Evolutionary conservation across 2,329 filamentous ascomycete species (phyloP).

Genomic region (Thielaviopsis cerberus): DNA sequence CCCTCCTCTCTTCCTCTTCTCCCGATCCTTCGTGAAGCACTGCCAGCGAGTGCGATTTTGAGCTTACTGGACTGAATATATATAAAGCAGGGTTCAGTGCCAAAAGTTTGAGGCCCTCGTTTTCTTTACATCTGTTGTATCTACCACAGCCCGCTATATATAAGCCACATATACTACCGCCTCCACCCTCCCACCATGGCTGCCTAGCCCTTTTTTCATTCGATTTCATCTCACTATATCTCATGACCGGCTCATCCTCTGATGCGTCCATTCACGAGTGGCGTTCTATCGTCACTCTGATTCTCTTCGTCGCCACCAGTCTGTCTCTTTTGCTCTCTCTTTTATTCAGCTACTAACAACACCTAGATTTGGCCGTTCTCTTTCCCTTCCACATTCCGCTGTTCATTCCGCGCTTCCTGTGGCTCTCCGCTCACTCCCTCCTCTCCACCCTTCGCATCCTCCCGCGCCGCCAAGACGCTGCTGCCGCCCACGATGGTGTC

Average conservation of each 20-base stretch:
- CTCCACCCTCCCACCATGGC: background rate
- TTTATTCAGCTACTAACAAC: conserved; percentile 6
- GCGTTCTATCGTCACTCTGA: conserved; percentile 51
- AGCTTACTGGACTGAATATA: background rate
- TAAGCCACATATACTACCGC: background rate
- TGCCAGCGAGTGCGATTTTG: too few relatives aligned
- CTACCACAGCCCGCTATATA: too few relatives aligned
- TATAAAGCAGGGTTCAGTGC: too few relatives aligned
- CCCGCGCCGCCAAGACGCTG: conserved; percentile 20
- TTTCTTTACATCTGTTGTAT: background rate
- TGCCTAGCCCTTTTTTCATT: background rate
- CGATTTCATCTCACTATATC: background rate
- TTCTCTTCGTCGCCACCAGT: conserved; percentile 54
- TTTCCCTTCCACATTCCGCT: conserved; percentile 50
- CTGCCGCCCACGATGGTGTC: conserved; percentile 22
- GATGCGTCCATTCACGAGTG: conserved; percentile 34
- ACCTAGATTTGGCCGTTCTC: conserved; percentile 45
- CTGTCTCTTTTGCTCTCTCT: background rate
- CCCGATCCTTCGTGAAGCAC: background rate
- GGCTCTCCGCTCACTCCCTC: conserved; percentile 24
- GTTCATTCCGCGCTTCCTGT: conserved; percentile 34
- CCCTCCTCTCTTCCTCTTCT: background rate
- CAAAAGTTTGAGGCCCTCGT: background rate
- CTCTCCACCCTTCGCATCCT: conserved; percentile 30
- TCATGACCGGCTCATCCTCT: background rate